phyloP scores from a whole-genome alignment of 2,329 filamentous ascomycete species.

The Curvularia eragrostidis region DNA sequence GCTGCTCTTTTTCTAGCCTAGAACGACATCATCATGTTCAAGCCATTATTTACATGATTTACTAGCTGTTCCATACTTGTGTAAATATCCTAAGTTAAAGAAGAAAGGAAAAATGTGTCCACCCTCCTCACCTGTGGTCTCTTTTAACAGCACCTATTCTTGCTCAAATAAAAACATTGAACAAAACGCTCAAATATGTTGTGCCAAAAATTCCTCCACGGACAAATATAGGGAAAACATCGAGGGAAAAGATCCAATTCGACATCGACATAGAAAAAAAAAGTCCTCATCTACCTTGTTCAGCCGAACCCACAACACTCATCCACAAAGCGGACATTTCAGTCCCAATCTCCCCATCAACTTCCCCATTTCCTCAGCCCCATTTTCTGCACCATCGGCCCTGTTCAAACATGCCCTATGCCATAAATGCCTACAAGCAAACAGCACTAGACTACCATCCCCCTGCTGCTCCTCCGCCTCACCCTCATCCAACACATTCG shows the following conservation, averaged over 20 bases:
- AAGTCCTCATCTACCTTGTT: not conserved
- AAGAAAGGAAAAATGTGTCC: no score
- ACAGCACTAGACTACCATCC: conserved; percentile 39
- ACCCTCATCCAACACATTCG: conserved; percentile 12
- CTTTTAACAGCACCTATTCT: no score
- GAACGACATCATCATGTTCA: no score
- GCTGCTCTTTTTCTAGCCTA: no score
- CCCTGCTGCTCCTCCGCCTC: conserved; percentile 8
- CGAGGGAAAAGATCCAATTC: not conserved
- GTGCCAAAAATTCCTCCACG: no score
- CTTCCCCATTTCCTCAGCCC: conserved; percentile 2
- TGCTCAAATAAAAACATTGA: no score
- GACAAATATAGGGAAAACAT: not conserved
- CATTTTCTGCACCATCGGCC: not conserved
- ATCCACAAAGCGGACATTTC: conserved; percentile 39
- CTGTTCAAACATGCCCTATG: conserved; percentile 47
- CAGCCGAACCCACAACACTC: not conserved
- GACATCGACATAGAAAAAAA: not conserved
- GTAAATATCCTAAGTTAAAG: no score
- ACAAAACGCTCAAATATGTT: no score
- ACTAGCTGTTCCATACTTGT: no score
- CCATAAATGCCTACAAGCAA: conserved; percentile 52
- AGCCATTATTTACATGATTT: no score
- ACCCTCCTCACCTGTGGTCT: no score
- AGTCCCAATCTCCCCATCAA: conserved; percentile 20